A percentile compares a stretch with the other conserved stretches of the same genome.
phyloP scores from a whole-genome alignment of 768 basidiomycete species.

The Crucibulum laeve region DNA sequence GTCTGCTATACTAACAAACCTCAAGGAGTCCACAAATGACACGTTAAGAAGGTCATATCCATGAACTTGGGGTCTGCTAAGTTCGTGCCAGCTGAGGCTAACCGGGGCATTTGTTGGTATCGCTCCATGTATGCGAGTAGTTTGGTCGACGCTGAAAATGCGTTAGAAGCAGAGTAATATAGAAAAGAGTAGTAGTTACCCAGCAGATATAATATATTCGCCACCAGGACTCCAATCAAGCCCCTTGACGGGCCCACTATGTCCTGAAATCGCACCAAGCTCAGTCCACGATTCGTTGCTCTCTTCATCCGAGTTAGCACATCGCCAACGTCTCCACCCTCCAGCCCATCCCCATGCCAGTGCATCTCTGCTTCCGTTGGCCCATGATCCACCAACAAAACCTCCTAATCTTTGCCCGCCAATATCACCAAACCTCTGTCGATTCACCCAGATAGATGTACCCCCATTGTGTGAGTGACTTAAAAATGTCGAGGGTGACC shows the following conservation, averaged over 20 bases:
- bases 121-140: constrained; percentile 82
- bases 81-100: constrained; percentile 66
- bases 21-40: constrained; percentile 68
- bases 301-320: constrained; percentile 15
- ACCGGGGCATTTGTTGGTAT: constrained; percentile 20
- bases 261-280: constrained; percentile 78
- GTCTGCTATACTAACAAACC: constrained; percentile 89
- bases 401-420: constrained; percentile 89
- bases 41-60: constrained; percentile 89
- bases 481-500: constrained; percentile 70
- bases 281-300: constrained; percentile 64
- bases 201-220: constrained; percentile 79
- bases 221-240: constrained; percentile 86
- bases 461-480: constrained; percentile 28
- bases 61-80: constrained; percentile 92
- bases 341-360: constrained; percentile 94
- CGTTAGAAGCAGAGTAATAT: constrained; percentile 4
- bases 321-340: constrained; percentile 86
- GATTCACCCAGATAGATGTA: constrained; percentile 83
- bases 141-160: constrained; percentile 74
- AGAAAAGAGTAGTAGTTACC: constrained; percentile 42
- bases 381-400: constrained; percentile 91
- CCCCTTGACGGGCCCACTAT: constrained; percentile 73
- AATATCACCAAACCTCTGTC: constrained; percentile 90
- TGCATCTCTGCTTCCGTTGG: constrained; percentile 51